Percentiles rank a stretch among this genome's conserved stretches.
Evolutionary conservation across 345 rosid species (phyloP).

Genomic region (Passiflora organensis): DNA sequence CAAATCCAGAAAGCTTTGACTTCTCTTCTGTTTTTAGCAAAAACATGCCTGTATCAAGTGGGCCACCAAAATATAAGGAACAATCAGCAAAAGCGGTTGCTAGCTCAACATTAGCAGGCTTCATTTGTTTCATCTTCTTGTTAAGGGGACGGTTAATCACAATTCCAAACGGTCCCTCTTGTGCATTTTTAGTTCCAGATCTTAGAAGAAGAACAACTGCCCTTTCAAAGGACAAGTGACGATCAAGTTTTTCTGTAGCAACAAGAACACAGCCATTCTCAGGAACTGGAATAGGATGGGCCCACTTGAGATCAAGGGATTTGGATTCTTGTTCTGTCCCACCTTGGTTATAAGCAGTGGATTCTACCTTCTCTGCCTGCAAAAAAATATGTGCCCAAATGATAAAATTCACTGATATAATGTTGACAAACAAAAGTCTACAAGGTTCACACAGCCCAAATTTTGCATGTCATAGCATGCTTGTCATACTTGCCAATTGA

Average conservation of each 20-base stretch:
- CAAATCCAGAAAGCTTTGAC: constrained; percentile 56
- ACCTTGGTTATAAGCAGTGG: constrained; percentile 45
- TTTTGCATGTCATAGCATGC: too few relatives aligned
- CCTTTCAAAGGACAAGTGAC: constrained; percentile 71
- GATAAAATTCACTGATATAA: background rate
- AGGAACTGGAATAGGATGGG: constrained; percentile 86
- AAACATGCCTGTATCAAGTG: constrained; percentile 84
- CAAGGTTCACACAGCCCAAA: background rate
- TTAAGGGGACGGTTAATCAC: constrained; percentile 84
- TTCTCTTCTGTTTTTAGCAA: constrained; percentile 49
- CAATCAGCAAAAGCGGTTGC: constrained; percentile 80
- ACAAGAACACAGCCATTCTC: constrained; percentile 93
- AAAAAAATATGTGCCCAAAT: too few relatives aligned
- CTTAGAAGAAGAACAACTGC: constrained; percentile 87
- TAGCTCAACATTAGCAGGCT: constrained; percentile 62
- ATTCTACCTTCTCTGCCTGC: constrained; percentile 52
- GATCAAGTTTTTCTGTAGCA: constrained; percentile 93
- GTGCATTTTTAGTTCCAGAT: constrained; percentile 78
- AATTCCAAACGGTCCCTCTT: constrained; percentile 87
- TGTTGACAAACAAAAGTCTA: background rate
- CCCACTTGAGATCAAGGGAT: constrained; percentile 68
- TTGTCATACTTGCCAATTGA: too few relatives aligned
- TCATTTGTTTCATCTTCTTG: constrained; percentile 73
- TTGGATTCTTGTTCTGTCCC: constrained; percentile 51
- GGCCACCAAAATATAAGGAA: constrained; percentile 82